These are phyloP conservation scores for Oryza longistaminata DNA, from an alignment of 176 grass and related monocot species.

Conservation along the genomic window DNA sequence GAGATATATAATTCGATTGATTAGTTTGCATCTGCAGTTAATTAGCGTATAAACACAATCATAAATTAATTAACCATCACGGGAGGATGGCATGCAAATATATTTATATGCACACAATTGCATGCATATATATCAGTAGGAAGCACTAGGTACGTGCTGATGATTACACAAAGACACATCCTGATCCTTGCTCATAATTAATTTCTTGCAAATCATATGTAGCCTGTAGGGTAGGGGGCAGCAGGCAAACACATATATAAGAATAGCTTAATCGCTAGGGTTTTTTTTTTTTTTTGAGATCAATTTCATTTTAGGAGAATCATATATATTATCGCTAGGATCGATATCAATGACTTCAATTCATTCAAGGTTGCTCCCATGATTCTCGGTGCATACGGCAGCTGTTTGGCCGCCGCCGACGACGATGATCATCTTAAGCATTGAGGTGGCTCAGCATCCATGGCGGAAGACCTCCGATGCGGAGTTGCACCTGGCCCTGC, in stretches of 20 bases:
- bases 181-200: neutral
- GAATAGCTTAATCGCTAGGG: neutral
- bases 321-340: neutral
- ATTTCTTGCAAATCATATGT: neutral
- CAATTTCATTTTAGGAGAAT: neutral
- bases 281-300: neutral
- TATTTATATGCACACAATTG: neutral
- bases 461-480: constrained; percentile 39
- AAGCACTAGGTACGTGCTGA: neutral
- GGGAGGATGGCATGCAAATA: neutral
- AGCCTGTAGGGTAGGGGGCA: neutral
- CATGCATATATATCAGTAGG: neutral
- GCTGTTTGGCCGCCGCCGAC: neutral
- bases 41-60: no score
- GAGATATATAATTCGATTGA: no score
- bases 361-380: neutral
- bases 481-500: constrained; percentile 26
- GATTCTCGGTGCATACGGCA: neutral
- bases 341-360: neutral
- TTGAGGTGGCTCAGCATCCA: constrained; percentile 65
- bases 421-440: constrained; percentile 15
- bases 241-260: neutral
- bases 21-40: no score
- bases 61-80: neutral
- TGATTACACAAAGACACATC: constrained; percentile 2